Percentiles rank a stretch among this genome's conserved stretches.
Conservation (phyloP, 108 stramenopile genomes). For the Conticribra weissflogii region DNA sequence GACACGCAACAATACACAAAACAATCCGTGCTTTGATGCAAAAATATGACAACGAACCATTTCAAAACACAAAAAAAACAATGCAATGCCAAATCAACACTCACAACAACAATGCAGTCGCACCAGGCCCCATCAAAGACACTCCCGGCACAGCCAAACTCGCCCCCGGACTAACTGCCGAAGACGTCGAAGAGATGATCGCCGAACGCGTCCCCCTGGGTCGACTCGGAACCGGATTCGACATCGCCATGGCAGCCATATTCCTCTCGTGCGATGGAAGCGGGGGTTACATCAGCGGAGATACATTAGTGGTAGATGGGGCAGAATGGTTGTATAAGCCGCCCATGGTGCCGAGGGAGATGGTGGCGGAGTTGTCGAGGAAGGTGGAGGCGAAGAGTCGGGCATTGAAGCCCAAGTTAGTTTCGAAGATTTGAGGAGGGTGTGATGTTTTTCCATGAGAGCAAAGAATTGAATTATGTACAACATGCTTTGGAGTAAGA, state of each 20-base stretch:
- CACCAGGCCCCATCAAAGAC: conserved; percentile 92
- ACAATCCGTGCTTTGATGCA: too few species aligned
- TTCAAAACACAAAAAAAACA: not conserved
- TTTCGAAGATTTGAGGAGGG: conserved; percentile 36
- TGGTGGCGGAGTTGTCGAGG: conserved; percentile 74
- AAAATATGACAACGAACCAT: conserved; percentile 5
- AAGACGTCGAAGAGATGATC: conserved; percentile 61
- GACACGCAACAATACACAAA: too few species aligned
- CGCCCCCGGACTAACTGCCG: conserved; percentile 65
- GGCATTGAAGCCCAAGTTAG: conserved; percentile 39
- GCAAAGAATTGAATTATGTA: too few species aligned
- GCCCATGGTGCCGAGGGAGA: conserved; percentile 77
- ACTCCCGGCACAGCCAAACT: conserved; percentile 95
- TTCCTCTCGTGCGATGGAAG: conserved; percentile 64
- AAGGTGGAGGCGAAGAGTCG: conserved; percentile 76
- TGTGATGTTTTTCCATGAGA: too few species aligned
- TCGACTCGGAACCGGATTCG: conserved; percentile 73
- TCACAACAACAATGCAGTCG: too few species aligned
- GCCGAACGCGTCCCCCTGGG: conserved; percentile 73
- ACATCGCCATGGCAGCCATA: conserved; percentile 87
- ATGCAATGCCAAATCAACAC: too few species aligned
- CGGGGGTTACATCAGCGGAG: conserved; percentile 71
- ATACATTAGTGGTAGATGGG: conserved; percentile 84
- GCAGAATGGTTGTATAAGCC: conserved; percentile 81
- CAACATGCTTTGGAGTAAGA: too few species aligned